Evolutionary conservation across 2,329 filamentous ascomycete genomes (phyloP).

Genomic region (Microcyclospora tardicrescens): DNA sequence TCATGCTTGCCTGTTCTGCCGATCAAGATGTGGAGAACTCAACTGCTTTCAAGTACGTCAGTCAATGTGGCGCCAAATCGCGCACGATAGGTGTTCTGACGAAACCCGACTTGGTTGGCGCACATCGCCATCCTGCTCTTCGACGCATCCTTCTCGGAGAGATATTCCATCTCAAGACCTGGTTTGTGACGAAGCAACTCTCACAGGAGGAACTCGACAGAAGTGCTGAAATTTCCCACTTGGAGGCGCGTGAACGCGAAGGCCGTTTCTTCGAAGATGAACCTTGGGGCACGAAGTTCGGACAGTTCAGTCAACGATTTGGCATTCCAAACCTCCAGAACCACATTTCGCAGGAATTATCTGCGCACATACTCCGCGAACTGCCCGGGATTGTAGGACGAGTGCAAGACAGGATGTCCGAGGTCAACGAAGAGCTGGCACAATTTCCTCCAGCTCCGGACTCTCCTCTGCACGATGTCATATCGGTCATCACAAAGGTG

Average conservation of each 20-base stretch:
- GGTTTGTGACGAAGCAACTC: slow-evolving; percentile 61
- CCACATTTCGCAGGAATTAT: slow-evolving; percentile 36
- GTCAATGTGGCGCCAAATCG: slow-evolving; percentile 25
- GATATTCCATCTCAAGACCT: slow-evolving; percentile 46
- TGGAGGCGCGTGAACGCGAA: slow-evolving; percentile 37
- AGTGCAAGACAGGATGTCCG: slow-evolving; percentile 34
- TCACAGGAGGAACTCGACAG: slow-evolving; percentile 37
- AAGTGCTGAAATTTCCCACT: slow-evolving; percentile 27
- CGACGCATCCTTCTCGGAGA: slow-evolving; percentile 42
- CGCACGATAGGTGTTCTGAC: slow-evolving; percentile 52
- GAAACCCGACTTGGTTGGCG: slow-evolving; percentile 54
- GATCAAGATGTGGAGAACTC: slow-evolving; percentile 67
- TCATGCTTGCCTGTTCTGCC: slow-evolving; percentile 64
- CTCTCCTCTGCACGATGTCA: slow-evolving; percentile 55
- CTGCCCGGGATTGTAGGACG: slow-evolving; percentile 30
- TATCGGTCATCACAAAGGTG: slow-evolving; percentile 46
- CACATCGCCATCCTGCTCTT: slow-evolving; percentile 23
- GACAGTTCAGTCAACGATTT: slow-evolving; percentile 31
- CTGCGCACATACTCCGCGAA: slow-evolving; percentile 31
- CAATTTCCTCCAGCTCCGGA: slow-evolving; percentile 48
- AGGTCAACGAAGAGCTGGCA: slow-evolving; percentile 43
- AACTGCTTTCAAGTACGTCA: slow-evolving; percentile 52
- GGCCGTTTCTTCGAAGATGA: slow-evolving; percentile 34
- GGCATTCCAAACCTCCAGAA: slow-evolving; percentile 40
- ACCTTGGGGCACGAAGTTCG: slow-evolving; percentile 36